phyloP scores from a whole-genome alignment of 371 early-diverging fungal species.

The Lichtheimia ramosa region DNA sequence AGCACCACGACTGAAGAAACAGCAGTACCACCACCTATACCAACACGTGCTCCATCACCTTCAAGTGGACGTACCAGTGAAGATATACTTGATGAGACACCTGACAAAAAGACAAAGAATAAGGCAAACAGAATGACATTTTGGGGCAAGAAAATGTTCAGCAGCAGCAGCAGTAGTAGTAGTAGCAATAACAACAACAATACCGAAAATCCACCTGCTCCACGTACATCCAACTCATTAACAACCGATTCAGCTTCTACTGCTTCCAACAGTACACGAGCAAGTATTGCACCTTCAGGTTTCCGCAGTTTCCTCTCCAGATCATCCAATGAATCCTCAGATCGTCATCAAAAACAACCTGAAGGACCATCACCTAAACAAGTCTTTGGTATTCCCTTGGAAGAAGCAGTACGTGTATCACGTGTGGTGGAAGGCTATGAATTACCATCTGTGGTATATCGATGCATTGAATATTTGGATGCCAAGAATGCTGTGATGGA shows the following conservation, averaged over 20 bases:
- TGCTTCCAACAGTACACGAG: conserved; percentile 1
- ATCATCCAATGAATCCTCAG: conserved; percentile 13
- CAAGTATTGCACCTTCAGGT: conserved; percentile 12
- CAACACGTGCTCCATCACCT: conserved; percentile 10
- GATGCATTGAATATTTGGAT: conserved; percentile 95
- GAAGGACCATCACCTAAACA: conserved; percentile 30
- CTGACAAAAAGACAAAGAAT: conserved; percentile 41
- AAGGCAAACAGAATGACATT: conserved; percentile 54
- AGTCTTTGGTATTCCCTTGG: conserved; percentile 75
- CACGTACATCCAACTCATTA: conserved; percentile 1
- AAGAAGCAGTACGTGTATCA: conserved; percentile 64
- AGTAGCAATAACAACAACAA: background rate
- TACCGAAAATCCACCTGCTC: conserved; percentile 3
- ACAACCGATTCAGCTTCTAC: background rate
- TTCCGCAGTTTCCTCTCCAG: conserved; percentile 28
- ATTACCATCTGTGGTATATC: conserved; percentile 88
- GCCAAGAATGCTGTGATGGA: conserved; percentile 77
- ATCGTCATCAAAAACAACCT: background rate
- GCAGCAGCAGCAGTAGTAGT: conserved; percentile 18
- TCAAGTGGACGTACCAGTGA: conserved; percentile 13
- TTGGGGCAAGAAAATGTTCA: conserved; percentile 52
- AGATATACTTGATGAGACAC: conserved; percentile 9
- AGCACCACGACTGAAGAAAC: conserved; percentile 11
- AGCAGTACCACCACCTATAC: conserved; percentile 6
- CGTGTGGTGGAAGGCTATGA: conserved; percentile 71